Conservation (phyloP, 371 early-diverging fungal genomes). For the Actinomortierella ambigua region DNA sequence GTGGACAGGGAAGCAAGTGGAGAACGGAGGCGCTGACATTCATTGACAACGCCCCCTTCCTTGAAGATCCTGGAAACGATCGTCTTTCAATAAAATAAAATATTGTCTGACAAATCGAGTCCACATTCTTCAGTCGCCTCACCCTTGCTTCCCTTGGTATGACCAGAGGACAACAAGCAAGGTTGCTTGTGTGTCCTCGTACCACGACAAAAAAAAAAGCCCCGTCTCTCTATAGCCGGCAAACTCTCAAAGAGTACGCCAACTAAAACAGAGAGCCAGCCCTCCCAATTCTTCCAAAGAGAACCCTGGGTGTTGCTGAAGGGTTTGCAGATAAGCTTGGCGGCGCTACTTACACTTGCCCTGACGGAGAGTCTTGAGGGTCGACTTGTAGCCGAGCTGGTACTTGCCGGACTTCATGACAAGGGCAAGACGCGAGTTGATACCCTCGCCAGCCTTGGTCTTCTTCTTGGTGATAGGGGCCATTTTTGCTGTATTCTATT, state of each 20-base stretch:
- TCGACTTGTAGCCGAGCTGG: conserved; percentile 97
- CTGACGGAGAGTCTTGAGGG: conserved; percentile 95
- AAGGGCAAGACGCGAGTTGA: conserved; percentile 97
- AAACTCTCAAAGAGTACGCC: background rate
- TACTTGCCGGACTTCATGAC: conserved; percentile 99
- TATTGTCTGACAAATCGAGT: too few relatives aligned
- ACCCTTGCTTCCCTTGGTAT: too few relatives aligned
- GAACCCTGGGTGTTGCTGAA: conserved; percentile 14
- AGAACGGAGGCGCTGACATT: background rate
- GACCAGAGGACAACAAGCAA: too few relatives aligned
- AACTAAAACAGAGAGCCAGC: background rate
- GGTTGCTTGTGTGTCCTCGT: too few relatives aligned
- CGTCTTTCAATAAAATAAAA: too few relatives aligned
- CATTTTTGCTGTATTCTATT: conserved; percentile 35
- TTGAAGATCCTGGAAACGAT: too few relatives aligned
- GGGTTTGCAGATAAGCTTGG: conserved; percentile 2
- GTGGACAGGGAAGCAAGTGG: background rate
- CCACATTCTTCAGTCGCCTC: too few relatives aligned
- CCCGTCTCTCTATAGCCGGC: background rate
- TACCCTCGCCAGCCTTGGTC: conserved; percentile 87
- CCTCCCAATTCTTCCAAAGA: conserved; percentile 6
- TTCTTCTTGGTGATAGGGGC: conserved; percentile 62
- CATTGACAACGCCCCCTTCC: background rate
- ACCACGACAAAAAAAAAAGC: background rate
- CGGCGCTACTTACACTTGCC: conserved; percentile 83